These are phyloP conservation scores for Clavariopsis aquatica DNA, from an alignment of 495 filamentous ascomycete species.

Conservation along the genomic window DNA sequence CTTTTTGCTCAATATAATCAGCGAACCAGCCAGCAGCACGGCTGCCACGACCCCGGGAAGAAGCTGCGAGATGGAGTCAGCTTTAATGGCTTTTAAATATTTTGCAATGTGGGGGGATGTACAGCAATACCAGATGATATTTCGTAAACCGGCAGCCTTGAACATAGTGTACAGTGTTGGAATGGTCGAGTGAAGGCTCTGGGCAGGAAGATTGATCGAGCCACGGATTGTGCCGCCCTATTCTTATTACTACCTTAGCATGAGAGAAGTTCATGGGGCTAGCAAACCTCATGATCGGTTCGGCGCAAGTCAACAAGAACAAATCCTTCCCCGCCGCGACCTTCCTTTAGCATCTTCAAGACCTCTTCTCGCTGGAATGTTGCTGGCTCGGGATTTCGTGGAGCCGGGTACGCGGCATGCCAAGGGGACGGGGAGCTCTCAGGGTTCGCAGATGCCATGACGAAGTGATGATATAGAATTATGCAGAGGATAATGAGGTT, in stretches of 20 bases:
- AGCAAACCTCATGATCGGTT: slow-evolving; percentile 15
- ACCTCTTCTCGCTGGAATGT: slow-evolving; percentile 1
- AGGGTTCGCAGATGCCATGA: neutral
- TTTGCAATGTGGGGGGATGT: slow-evolving; percentile 34
- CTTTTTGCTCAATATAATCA: slow-evolving; percentile 56
- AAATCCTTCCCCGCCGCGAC: neutral
- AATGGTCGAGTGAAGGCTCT: slow-evolving; percentile 62
- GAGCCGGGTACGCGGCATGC: slow-evolving; percentile 11
- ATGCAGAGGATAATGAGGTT: too few relatives aligned
- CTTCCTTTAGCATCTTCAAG: neutral
- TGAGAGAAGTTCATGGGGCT: too few relatives aligned
- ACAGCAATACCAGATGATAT: slow-evolving; percentile 72
- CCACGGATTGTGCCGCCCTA: slow-evolving; percentile 66
- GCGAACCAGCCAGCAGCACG: slow-evolving; percentile 67
- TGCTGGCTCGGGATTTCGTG: neutral
- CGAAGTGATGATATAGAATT: too few relatives aligned
- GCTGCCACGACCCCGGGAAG: slow-evolving; percentile 62
- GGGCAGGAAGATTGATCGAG: slow-evolving; percentile 71
- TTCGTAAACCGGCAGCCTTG: slow-evolving; percentile 50
- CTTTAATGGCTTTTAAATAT: too few relatives aligned
- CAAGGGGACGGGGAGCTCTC: neutral
- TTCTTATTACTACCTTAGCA: too few relatives aligned
- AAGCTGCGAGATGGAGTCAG: slow-evolving; percentile 48
- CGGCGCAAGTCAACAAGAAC: slow-evolving; percentile 22
- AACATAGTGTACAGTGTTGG: slow-evolving; percentile 60